Evolutionary conservation across 306 rosid genomes (phyloP).

Genomic region (Astragalus membranaceus): DNA sequence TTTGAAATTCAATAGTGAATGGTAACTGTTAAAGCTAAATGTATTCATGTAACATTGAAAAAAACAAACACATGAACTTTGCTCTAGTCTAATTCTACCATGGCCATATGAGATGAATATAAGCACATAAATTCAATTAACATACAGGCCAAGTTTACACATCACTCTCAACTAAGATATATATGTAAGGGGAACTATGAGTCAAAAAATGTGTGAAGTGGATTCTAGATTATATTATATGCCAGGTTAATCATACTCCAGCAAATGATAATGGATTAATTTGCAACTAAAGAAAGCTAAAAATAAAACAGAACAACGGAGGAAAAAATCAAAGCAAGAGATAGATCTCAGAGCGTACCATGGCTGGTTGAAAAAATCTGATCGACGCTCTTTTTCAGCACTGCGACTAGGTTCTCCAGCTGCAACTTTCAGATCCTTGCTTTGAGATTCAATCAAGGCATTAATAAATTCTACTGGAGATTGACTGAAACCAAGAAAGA

Average conservation of each 20-base stretch:
- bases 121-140: background rate
- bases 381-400: constrained; percentile 78
- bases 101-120: background rate
- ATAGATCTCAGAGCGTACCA: constrained; percentile 46
- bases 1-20: background rate
- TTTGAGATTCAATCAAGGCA: constrained; percentile 90
- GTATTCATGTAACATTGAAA: background rate
- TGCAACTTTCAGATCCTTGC: constrained; percentile 80
- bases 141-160: background rate
- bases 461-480: constrained; percentile 93
- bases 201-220: background rate
- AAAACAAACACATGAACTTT: background rate
- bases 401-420: constrained; percentile 93
- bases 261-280: background rate
- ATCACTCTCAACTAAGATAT: background rate
- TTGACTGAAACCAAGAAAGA: constrained; percentile 97
- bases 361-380: constrained; percentile 94
- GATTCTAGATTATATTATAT: background rate
- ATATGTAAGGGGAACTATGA: background rate
- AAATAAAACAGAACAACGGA: background rate
- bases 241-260: background rate
- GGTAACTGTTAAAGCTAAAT: background rate
- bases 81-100: background rate
- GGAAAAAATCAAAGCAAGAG: background rate
- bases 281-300: background rate